Base-by-base conservation (phyloP, 805 yeast genomes). In the Metschnikowia kunwiensis region DNA sequence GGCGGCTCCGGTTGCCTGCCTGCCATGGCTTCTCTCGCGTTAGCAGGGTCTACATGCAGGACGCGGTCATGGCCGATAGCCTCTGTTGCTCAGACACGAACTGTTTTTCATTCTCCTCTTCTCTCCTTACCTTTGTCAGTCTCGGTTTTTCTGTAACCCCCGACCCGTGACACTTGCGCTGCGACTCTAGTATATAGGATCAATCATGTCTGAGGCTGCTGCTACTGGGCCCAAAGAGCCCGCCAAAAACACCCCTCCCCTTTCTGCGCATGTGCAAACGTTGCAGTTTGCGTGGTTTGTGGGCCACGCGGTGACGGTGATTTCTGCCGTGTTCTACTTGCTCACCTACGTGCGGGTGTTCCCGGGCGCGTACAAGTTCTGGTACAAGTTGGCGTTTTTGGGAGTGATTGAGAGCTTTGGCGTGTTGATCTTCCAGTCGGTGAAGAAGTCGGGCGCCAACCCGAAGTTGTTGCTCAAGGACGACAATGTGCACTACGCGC, bases 281-380 rank as follows among this genome's bases (percentile, higher is more conserved):
- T 57, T 75, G 38, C 89, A 86, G 60, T 83, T 84, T 49, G 79
- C 77, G 5, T 88, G 95, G 96, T 85, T 85, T 57, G 51, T 63
- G 26, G 73, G 72, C 22, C 72, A 67, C 36, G 53, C 60, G 3
- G 40, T 63, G 32, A 66, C 72, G 4, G 51, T 64, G 32, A 5
- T 63, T 10, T 49, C 63, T 27, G 49, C 58, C 20, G 36, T 55
- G 20, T 55, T 63, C 42, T 67, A 49, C 49, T 34, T 54, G 10
- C 55, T 67, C 42, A 56, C 70, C 8, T 65, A 63, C 44, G 33
- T 62, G 27, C 52, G 51, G 18, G 50, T 65, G 36, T 58, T 60
- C 21, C 49, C 50, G 9, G 30, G 40, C 12, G 34, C 41, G 7
- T 56, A 50, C 44, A 43, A 40, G 43, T 44, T 54, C 36, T 72